These are phyloP conservation scores for Yarrowia deformans DNA, from an alignment of 805 yeast species.

Conservation along the genomic window DNA sequence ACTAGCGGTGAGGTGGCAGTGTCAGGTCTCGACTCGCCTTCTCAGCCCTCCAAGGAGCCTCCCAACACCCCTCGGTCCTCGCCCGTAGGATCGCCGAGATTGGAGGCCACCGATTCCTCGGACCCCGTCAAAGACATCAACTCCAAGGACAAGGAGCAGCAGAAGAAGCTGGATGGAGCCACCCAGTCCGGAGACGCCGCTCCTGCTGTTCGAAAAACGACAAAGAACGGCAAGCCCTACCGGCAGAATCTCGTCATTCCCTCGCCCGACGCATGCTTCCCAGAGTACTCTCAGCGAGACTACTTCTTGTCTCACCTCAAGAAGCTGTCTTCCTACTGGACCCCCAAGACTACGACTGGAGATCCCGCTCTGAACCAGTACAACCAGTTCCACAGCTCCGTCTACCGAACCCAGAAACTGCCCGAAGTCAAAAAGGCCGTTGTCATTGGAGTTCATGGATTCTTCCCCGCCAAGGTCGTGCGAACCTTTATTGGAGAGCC, in stretches of 20 bases:
- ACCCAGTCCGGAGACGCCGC: slow-evolving; percentile 24
- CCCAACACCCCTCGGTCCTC: slow-evolving; percentile 43
- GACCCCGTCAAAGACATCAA: slow-evolving; percentile 29
- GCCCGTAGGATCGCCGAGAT: slow-evolving; percentile 37
- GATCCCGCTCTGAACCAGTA: slow-evolving; percentile 39
- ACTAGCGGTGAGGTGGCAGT: slow-evolving; percentile 48
- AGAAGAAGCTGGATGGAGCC: slow-evolving; percentile 26
- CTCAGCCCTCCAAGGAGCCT: slow-evolving; percentile 47
- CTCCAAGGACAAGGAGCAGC: slow-evolving; percentile 26
- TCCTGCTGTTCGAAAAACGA: slow-evolving; percentile 5
- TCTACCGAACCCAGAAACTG: slow-evolving; percentile 45
- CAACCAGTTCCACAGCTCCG: slow-evolving; percentile 45
- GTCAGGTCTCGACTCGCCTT: slow-evolving; percentile 44
- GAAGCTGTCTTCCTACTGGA: slow-evolving; percentile 42
- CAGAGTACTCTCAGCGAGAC: slow-evolving; percentile 44
- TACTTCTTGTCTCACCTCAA: slow-evolving; percentile 42
- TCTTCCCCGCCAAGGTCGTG: slow-evolving; percentile 86
- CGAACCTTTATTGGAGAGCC: slow-evolving; percentile 93
- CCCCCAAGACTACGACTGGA: slow-evolving; percentile 39
- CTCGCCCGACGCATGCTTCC: slow-evolving; percentile 44
- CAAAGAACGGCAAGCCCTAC: slow-evolving; percentile 10
- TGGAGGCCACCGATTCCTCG: slow-evolving; percentile 32
- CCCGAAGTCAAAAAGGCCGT: slow-evolving; percentile 62
- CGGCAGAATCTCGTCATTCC: slow-evolving; percentile 48
- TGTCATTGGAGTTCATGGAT: slow-evolving; percentile 94